phyloP scores from a whole-genome alignment of 2,329 filamentous ascomycete species.

The Neonectria sp. region DNA sequence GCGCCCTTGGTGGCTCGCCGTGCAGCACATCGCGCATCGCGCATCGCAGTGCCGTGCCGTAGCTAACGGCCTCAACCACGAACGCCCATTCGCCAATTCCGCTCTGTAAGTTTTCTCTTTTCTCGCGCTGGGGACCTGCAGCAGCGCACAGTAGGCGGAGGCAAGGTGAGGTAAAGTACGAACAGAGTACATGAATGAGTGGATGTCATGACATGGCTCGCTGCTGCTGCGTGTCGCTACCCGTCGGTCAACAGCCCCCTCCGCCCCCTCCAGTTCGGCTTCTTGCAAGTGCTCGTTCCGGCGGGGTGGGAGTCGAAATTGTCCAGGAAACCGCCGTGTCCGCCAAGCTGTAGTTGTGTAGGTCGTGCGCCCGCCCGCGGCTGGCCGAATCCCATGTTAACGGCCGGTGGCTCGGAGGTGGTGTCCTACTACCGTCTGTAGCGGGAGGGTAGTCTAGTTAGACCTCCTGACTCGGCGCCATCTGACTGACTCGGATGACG shows the following conservation, averaged over 20 bases:
- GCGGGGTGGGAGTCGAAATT: conserved; percentile 21
- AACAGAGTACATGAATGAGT: conserved; percentile 4
- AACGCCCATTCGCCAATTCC: conserved; percentile 46
- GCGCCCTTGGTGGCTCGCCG: conserved; percentile 37
- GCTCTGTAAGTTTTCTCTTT: conserved; percentile 48
- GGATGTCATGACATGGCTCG: conserved; percentile 18
- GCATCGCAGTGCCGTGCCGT: conserved; percentile 43
- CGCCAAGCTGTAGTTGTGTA: conserved; percentile 17
- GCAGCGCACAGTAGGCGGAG: conserved; percentile 40
- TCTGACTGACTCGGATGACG: conserved; percentile 50
- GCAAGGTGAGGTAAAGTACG: conserved; percentile 39
- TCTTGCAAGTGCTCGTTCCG: conserved; percentile 29
- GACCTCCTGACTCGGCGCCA: conserved; percentile 47
- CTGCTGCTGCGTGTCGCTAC: conserved; percentile 16
- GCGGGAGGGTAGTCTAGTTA: conserved; percentile 30
- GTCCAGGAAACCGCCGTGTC: conserved; percentile 31
- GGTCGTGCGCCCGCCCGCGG: conserved; percentile 24
- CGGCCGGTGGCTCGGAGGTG: conserved; percentile 18
- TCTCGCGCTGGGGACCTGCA: conserved; percentile 48
- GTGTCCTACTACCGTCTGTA: conserved; percentile 21
- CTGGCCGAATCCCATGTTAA: conserved; percentile 36
- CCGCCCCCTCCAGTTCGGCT: conserved; percentile 24
- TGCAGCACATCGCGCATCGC: conserved; percentile 36
- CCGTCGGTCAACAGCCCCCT: conserved; percentile 20
- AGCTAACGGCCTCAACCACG: conserved; percentile 33